phyloP scores from a whole-genome alignment of 352 stramenopile genomes.

The Phytophthora agathidicida region DNA sequence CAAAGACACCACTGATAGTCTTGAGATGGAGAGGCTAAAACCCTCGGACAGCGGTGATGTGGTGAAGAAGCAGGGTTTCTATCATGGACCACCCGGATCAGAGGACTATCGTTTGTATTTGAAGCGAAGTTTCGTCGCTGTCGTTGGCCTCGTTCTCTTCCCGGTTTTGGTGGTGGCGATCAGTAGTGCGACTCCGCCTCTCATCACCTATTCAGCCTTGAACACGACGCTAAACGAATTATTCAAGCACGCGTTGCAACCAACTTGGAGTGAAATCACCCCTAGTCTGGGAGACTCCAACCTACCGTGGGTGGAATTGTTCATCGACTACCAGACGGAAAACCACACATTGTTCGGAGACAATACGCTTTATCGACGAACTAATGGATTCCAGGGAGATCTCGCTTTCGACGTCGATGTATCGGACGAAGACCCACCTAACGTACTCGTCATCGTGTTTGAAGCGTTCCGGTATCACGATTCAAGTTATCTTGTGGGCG shows the following conservation, averaged over 20 bases:
- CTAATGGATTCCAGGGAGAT: slow-evolving; percentile 39
- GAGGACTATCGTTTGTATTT: neutral
- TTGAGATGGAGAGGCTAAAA: neutral
- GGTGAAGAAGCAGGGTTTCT: neutral
- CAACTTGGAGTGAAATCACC: neutral
- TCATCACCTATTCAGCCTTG: slow-evolving; percentile 33
- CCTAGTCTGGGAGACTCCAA: neutral
- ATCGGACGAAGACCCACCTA: slow-evolving; percentile 34
- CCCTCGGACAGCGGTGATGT: neutral
- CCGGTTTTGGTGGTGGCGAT: slow-evolving; percentile 11
- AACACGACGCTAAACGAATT: slow-evolving; percentile 49
- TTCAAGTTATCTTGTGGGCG: slow-evolving; percentile 45
- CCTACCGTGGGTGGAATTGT: neutral
- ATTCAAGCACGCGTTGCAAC: slow-evolving; percentile 17
- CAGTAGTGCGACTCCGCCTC: slow-evolving; percentile 6
- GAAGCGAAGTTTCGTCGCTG: neutral
- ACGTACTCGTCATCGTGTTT: slow-evolving; percentile 49
- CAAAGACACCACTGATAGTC: neutral
- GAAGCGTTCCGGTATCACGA: slow-evolving; percentile 56
- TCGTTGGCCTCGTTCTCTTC: slow-evolving; percentile 5
- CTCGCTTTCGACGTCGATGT: slow-evolving; percentile 46
- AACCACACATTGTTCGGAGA: slow-evolving; percentile 37
- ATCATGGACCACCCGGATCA: too few relatives aligned
- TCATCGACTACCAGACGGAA: slow-evolving; percentile 39
- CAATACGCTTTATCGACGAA: slow-evolving; percentile 39